Evolutionary conservation across 129 eudicot genomes (phyloP).

Genomic region (Pittosporum tobira): DNA sequence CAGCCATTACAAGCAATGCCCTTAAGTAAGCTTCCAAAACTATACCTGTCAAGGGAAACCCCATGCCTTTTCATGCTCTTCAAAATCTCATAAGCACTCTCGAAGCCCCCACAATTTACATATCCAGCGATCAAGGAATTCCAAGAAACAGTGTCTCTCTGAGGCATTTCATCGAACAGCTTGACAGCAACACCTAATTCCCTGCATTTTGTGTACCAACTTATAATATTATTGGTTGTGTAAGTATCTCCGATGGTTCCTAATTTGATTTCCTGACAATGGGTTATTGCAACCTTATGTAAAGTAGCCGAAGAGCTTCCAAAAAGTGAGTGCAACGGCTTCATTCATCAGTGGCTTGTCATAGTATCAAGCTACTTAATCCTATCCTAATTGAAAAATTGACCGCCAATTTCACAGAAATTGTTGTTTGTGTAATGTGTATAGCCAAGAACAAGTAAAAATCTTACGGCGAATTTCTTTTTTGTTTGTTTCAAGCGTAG

Average conservation of each 20-base stretch:
- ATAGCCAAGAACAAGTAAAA: too few relatives aligned
- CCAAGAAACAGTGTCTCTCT: conserved; percentile 72
- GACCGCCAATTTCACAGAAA: too few relatives aligned
- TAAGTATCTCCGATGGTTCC: conserved; percentile 47
- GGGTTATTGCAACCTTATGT: conserved; percentile 30
- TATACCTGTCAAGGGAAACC: conserved; percentile 51
- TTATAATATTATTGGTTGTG: conserved; percentile 51
- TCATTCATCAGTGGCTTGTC: conserved; percentile 6
- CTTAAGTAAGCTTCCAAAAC: conserved; percentile 79
- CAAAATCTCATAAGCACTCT: conserved; percentile 49
- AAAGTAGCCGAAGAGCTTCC: conserved; percentile 12
- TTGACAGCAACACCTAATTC: conserved; percentile 40
- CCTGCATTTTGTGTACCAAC: conserved; percentile 39
- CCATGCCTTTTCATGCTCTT: conserved; percentile 45
- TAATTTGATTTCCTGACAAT: conserved; percentile 41
- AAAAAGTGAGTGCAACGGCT: not conserved
- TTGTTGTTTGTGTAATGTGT: too few relatives aligned
- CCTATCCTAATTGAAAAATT: too few relatives aligned
- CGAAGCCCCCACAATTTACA: conserved; percentile 40
- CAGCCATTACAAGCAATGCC: conserved; percentile 37
- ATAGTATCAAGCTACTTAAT: too few relatives aligned
- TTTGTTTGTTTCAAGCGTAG: too few relatives aligned
- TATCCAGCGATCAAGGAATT: conserved; percentile 66
- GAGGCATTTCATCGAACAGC: conserved; percentile 76
- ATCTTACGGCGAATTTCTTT: too few relatives aligned